Conservation (phyloP, 306 rosid genomes). For the Cucurbita argyrosperma region DNA sequence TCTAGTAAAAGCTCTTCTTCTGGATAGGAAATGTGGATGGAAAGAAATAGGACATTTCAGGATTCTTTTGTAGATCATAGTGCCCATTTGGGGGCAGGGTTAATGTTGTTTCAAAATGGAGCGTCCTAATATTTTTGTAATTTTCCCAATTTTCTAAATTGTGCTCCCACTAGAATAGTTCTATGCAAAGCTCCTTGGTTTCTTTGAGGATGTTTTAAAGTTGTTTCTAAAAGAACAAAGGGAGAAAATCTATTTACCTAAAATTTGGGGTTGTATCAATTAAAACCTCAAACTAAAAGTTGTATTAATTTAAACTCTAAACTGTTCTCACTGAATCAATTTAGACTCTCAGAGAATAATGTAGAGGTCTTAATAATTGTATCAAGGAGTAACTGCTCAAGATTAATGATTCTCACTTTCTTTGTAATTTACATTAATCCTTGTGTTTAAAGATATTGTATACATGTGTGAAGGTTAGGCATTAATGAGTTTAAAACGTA, state of each 20-base stretch:
- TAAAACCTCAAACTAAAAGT: no score
- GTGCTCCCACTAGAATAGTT: background rate
- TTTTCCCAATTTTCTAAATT: background rate
- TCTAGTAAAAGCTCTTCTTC: background rate
- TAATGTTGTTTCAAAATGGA: background rate
- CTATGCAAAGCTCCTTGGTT: background rate
- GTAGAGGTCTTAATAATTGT: background rate
- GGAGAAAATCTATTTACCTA: background rate
- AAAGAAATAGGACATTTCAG: background rate
- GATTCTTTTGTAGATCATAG: background rate
- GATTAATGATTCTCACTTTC: no score
- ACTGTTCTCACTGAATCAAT: background rate
- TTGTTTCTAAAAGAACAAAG: background rate
- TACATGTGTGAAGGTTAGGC: no score
- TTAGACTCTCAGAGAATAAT: background rate
- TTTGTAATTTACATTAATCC: no score
- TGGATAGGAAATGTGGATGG: background rate
- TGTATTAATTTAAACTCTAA: background rate
- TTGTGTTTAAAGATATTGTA: no score
- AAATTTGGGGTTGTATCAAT: background rate
- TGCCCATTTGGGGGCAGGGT: background rate
- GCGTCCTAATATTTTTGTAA: background rate
- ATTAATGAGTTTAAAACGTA: no score
- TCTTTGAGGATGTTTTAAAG: background rate
- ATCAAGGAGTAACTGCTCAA: background rate